Conservation (phyloP, 2,329 filamentous ascomycete genomes). For the Aspergillus amoenus region DNA sequence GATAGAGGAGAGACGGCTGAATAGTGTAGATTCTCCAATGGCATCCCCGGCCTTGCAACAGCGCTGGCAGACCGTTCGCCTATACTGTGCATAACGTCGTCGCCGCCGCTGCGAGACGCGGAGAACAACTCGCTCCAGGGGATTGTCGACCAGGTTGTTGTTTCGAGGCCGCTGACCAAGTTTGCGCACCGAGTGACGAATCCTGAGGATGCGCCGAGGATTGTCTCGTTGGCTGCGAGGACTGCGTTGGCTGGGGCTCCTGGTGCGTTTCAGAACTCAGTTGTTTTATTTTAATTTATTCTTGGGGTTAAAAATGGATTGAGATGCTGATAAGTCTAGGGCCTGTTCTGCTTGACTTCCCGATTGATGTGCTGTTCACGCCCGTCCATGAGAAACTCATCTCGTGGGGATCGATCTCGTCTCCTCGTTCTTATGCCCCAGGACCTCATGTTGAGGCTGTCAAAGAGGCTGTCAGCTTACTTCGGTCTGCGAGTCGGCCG, state of each 20-base stretch:
- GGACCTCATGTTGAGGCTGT: constrained; percentile 39
- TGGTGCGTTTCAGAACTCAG: constrained; percentile 25
- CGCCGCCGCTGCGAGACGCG: constrained; percentile 45
- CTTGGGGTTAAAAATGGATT: neutral
- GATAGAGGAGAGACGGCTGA: neutral
- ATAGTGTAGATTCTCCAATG: constrained; percentile 44
- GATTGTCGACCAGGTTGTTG: constrained; percentile 48
- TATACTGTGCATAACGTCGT: constrained; percentile 47
- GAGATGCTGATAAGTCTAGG: constrained; percentile 4
- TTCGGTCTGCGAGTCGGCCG: constrained; percentile 38
- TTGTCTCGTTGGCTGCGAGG: constrained; percentile 45
- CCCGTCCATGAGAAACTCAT: constrained; percentile 39
- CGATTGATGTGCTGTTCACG: constrained; percentile 38
- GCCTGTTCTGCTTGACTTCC: constrained; percentile 24
- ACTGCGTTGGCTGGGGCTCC: constrained; percentile 42
- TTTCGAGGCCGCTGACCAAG: constrained; percentile 46
- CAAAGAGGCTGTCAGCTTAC: constrained; percentile 30
- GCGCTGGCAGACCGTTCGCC: constrained; percentile 48
- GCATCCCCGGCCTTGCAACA: constrained; percentile 47
- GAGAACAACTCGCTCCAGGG: constrained; percentile 50
- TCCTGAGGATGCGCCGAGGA: constrained; percentile 46
- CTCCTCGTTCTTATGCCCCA: constrained; percentile 32
- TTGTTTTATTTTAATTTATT: no score
- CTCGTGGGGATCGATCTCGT: constrained; percentile 43
- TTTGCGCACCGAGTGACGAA: constrained; percentile 47